Evolutionary conservation across 2,329 filamentous ascomycete genomes (phyloP), one percentile per base, ranked within the genome.

Genomic region (Phaeophleospora eucalypticola): DNA sequence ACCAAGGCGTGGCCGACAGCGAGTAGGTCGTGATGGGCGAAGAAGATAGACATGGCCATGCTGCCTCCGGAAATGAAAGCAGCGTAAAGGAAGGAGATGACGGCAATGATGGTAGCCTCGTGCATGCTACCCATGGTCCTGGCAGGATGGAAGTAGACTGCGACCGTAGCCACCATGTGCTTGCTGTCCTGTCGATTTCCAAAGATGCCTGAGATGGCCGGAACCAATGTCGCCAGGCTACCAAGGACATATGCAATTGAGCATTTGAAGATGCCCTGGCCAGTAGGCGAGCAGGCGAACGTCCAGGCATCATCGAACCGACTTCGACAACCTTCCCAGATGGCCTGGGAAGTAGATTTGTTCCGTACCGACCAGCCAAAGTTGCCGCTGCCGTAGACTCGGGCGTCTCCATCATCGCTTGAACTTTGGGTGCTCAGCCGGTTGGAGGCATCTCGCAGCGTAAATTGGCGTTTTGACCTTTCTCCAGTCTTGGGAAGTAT

Each of bases 61-160:
- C 89, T 93, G 36, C 87, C 76, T 44, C 93, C 78, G 4, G 84
- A 87, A 32, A 96, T 73, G 33, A 89, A 72, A 27, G 83, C 79
- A 2, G 85, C 84, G 64, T 95, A 97, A 32, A 83, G 68, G 50
- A 95, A 87, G 1, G 89, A 90, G 27, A 86, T 74, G 32, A 87
- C 70, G 4, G 88, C 87, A 48, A 93, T 82, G 27, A 90, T 70
- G 9, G 85, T 79, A 2, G 89, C 90, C 68, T 95, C 87, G 48
- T 88, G 79, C 89, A 96, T 95, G 56, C 87, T 93, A 1, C 91
- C 91, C 19, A 84, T 80, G 15, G 88, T 88, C 48, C 91, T 78
- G 4, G 89, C 87, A 3, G 91, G 89, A 65, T 96, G 89, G 61
- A 96, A 97, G 63, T 95, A 97, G 9, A 96, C 90, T 0, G 89